Percentiles rank a stretch among this genome's conserved stretches.
phyloP scores from a whole-genome alignment of 768 basidiomycete species.

The Boletus edulis region DNA sequence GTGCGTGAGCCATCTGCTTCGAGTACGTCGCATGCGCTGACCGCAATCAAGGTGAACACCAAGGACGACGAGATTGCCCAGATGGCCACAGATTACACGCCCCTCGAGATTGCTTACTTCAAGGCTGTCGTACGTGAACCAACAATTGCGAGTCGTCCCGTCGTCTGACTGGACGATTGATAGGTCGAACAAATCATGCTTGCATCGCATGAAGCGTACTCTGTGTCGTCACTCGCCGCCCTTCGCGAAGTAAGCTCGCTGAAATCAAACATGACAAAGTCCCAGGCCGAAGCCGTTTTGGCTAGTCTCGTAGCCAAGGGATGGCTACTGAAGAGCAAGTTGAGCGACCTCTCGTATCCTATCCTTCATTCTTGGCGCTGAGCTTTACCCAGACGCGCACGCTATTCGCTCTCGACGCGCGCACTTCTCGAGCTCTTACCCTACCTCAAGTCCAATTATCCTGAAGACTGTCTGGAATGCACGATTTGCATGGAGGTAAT shows the following conservation, averaged over 20 bases:
- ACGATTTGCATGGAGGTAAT: conserved; percentile 67
- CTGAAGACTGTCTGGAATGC: conserved; percentile 70
- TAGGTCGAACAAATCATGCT: conserved; percentile 89
- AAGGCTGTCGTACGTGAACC: conserved; percentile 64
- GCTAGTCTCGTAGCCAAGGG: conserved; percentile 82
- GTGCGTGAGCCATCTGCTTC: conserved; percentile 40
- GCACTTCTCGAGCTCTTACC: conserved; percentile 68
- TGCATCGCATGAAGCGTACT: conserved; percentile 71
- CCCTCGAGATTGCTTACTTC: conserved; percentile 81
- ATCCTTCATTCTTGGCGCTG: not conserved
- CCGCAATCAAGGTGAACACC: conserved; percentile 62
- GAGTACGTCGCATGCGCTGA: not conserved
- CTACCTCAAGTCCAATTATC: conserved; percentile 73
- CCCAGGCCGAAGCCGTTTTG: conserved; percentile 70
- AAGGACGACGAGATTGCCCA: conserved; percentile 82
- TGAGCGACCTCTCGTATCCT: conserved; percentile 28
- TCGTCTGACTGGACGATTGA: not conserved
- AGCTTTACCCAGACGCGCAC: conserved; percentile 46
- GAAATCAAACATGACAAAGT: conserved; percentile 65
- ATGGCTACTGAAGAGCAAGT: conserved; percentile 77
- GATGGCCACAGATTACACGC: conserved; percentile 78
- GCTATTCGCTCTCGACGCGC: conserved; percentile 76
- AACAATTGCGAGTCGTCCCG: too few relatives aligned
- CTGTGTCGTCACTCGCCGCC: conserved; percentile 73
- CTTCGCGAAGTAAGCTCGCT: conserved; percentile 65